Conservation (phyloP, 2,329 filamentous ascomycete genomes). For the Endothia cerciana region DNA sequence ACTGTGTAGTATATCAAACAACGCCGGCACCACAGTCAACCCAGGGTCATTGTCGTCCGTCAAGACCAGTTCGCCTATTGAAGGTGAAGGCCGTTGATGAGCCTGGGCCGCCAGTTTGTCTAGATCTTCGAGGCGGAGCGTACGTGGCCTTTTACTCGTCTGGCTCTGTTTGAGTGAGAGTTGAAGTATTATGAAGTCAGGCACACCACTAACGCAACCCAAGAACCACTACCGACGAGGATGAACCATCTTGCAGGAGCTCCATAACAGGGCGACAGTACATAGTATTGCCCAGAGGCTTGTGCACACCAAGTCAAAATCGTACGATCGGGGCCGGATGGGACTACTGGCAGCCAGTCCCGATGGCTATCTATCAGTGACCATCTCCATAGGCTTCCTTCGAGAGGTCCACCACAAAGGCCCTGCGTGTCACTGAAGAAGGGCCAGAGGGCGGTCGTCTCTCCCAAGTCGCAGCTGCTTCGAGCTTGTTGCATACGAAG, state of each 20-base stretch:
- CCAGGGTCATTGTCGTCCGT: constrained; percentile 30
- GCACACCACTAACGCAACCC: constrained; percentile 14
- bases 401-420: neutral
- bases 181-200: constrained; percentile 16
- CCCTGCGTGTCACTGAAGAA: too few species aligned
- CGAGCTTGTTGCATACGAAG: constrained; percentile 25
- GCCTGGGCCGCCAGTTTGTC: neutral
- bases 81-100: neutral
- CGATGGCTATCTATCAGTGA: neutral
- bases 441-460: too few species aligned
- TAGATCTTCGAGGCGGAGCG: neutral
- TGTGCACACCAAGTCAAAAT: neutral
- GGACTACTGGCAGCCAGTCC: constrained; percentile 1
- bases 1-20: neutral
- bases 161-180: neutral
- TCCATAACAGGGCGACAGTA: constrained; percentile 5
- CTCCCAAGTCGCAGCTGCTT: constrained; percentile 20
- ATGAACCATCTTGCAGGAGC: constrained; percentile 19
- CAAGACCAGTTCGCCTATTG: neutral
- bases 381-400: neutral
- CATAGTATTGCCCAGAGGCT: constrained; percentile 1
- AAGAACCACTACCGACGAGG: constrained; percentile 20
- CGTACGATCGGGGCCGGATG: constrained; percentile 1
- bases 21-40: neutral
- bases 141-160: neutral